Evolutionary conservation across 768 basidiomycete genomes (phyloP).

Genomic region (Chalciporus chontae): DNA sequence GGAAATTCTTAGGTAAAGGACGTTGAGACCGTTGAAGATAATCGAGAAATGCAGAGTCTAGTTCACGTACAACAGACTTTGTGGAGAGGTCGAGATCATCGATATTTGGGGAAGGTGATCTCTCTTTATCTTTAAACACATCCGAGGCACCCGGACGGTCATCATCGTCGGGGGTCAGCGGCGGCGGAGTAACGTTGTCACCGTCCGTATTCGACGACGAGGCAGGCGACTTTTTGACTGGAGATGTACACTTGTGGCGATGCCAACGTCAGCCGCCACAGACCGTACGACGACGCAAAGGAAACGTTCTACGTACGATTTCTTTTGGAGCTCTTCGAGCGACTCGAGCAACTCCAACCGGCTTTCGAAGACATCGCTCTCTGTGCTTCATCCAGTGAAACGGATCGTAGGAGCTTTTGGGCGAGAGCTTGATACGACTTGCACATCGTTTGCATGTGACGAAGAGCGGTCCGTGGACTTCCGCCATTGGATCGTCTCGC

Average conservation of each 20-base stretch:
- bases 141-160: slow-evolving; percentile 15
- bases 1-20: slow-evolving; percentile 21
- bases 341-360: slow-evolving; percentile 20
- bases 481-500: slow-evolving; percentile 50
- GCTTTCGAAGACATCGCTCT: slow-evolving; percentile 52
- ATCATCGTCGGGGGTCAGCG: slow-evolving; percentile 37
- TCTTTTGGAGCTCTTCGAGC: slow-evolving; percentile 19
- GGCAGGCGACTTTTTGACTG: slow-evolving; percentile 21
- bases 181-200: slow-evolving; percentile 33
- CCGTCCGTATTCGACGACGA: slow-evolving; percentile 29
- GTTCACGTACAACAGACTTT: slow-evolving; percentile 23
- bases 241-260: slow-evolving; percentile 13
- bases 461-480: slow-evolving; percentile 46
- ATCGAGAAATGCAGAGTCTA: slow-evolving; percentile 22
- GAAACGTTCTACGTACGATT: slow-evolving; percentile 14
- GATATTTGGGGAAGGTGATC: slow-evolving; percentile 22
- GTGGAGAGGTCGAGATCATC: slow-evolving; percentile 17
- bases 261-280: slow-evolving; percentile 3
- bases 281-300: not conserved
- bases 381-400: slow-evolving; percentile 68
- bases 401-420: slow-evolving; percentile 62
- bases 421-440: slow-evolving; percentile 58
- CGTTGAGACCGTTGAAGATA: slow-evolving; percentile 25
- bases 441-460: slow-evolving; percentile 57
- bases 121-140: slow-evolving; percentile 20